phyloP scores from a whole-genome alignment of 495 filamentous ascomycete species.

The Neurospora sp. region DNA sequence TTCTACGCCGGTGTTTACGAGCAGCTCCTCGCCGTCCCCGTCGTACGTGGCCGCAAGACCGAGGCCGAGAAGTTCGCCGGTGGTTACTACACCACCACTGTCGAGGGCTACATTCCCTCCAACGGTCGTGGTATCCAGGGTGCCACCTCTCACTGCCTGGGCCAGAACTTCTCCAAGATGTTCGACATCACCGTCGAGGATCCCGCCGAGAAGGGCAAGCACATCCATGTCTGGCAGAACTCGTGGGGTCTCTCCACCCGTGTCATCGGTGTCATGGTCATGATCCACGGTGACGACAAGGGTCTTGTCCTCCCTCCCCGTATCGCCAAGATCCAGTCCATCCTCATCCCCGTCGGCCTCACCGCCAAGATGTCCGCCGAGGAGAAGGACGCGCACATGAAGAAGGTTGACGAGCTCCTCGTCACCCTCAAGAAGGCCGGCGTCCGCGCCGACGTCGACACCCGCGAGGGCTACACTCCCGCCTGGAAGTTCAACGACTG shows the following conservation, averaged over 20 bases:
- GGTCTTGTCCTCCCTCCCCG: constrained; percentile 86
- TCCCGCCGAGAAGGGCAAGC: constrained; percentile 45
- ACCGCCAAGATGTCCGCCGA: constrained; percentile 75
- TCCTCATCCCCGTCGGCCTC: constrained; percentile 90
- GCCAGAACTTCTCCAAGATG: constrained; percentile 98
- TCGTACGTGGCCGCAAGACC: constrained; percentile 80
- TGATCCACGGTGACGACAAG: constrained; percentile 92
- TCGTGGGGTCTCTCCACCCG: constrained; percentile 96
- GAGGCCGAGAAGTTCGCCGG: constrained; percentile 97
- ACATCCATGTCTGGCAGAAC: constrained; percentile 91
- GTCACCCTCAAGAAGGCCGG: constrained; percentile 52
- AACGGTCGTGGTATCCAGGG: constrained; percentile 96
- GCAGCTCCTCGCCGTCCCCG: constrained; percentile 86
- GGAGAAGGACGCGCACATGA: constrained; percentile 59
- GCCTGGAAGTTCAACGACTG: constrained; percentile 98
- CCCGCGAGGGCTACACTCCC: constrained; percentile 78
- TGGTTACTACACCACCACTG: constrained; percentile 87
- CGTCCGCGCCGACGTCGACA: constrained; percentile 63
- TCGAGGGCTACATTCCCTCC: constrained; percentile 88
- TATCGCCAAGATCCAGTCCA: constrained; percentile 71
- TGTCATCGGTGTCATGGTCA: constrained; percentile 94
- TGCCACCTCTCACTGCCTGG: constrained; percentile 85
- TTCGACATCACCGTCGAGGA: constrained; percentile 96
- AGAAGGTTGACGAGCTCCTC: constrained; percentile 59
- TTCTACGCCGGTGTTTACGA: constrained; percentile 83